Conservation (phyloP, 2,329 filamentous ascomycete genomes). For the Colletotrichum orbiculare region DNA sequence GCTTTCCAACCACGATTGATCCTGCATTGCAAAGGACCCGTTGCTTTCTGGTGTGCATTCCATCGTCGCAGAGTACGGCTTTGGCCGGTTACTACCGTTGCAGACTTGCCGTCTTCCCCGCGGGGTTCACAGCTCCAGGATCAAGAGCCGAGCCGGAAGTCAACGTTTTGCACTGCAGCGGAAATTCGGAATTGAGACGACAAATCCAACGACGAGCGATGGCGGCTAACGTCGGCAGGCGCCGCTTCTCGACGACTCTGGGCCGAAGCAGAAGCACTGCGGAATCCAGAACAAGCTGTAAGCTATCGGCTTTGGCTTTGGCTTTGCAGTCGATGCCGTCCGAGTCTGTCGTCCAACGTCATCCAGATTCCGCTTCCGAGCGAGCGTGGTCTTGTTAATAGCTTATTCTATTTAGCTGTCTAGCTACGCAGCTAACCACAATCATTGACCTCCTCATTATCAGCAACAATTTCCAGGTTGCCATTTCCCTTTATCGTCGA, state of each 20-base stretch:
- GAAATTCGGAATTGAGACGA: constrained; percentile 30
- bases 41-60: too few species aligned
- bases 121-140: too few species aligned
- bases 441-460: neutral
- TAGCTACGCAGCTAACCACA: neutral
- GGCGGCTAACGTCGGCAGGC: constrained; percentile 37
- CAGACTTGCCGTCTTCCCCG: too few species aligned
- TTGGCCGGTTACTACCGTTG: too few species aligned
- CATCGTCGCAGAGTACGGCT: too few species aligned
- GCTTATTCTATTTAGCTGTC: too few species aligned
- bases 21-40: too few species aligned
- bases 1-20: too few species aligned
- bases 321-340: neutral
- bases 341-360: constrained; percentile 11
- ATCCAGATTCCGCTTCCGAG: constrained; percentile 8
- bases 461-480: neutral
- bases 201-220: neutral
- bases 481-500: neutral
- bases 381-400: neutral
- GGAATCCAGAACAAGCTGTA: constrained; percentile 23
- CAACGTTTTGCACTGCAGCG: neutral
- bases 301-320: neutral
- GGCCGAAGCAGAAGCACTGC: constrained; percentile 9
- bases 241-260: constrained; percentile 29
- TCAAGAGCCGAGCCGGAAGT: too few species aligned